A percentile compares a stretch with the other conserved stretches of the same genome.
Evolutionary conservation across 2,329 filamentous ascomycete species (phyloP).

Genomic region (Ophiostoma montium): DNA sequence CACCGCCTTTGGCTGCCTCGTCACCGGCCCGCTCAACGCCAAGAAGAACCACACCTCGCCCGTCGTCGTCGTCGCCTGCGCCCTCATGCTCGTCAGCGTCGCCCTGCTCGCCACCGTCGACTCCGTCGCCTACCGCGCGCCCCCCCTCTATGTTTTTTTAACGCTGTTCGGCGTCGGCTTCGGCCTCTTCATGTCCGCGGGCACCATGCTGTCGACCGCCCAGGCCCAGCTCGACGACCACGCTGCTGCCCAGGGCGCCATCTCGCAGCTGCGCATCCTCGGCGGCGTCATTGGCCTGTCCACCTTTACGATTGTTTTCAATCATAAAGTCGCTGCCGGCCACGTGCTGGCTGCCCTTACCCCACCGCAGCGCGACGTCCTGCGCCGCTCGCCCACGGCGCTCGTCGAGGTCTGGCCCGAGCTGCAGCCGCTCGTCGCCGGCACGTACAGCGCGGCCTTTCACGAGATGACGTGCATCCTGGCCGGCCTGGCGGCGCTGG

Average conservation of each 20-base stretch:
- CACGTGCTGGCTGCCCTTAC: constrained; percentile 4
- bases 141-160: constrained; percentile 38
- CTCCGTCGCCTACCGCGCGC: constrained; percentile 18
- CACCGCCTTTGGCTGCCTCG: constrained; percentile 41
- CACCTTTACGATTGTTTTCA: constrained; percentile 44
- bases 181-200: constrained; percentile 41
- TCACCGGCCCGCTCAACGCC: constrained; percentile 38
- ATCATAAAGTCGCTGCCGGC: constrained; percentile 24
- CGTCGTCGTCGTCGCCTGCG: constrained; percentile 34
- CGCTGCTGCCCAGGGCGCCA: constrained; percentile 43
- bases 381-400: constrained; percentile 14
- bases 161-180: constrained; percentile 44
- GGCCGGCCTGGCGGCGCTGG: constrained; percentile 9
- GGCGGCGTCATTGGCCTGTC: constrained; percentile 46
- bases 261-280: constrained; percentile 45
- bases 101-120: constrained; percentile 33
- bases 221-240: constrained; percentile 34
- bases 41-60: constrained; percentile 38
- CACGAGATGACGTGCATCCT: constrained; percentile 11
- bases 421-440: constrained; percentile 9
- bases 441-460: constrained; percentile 12
- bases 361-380: constrained; percentile 10
- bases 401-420: constrained; percentile 13
- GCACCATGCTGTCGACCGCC: constrained; percentile 43
- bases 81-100: constrained; percentile 37